phyloP scores from a whole-genome alignment of 805 yeast genomes.

The Sugiyamaella americana region DNA sequence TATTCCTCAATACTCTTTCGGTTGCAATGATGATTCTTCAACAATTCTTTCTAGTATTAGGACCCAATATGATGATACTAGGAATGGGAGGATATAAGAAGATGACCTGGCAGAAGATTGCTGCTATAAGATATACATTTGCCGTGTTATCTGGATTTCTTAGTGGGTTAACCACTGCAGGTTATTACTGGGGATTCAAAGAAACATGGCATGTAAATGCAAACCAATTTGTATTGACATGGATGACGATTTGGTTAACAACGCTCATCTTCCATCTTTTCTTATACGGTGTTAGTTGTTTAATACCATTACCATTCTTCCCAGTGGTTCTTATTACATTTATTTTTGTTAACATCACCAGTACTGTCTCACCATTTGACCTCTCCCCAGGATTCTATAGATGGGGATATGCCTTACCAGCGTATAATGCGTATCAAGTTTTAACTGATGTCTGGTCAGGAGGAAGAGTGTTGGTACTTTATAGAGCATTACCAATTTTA shows the following conservation, averaged over 20 bases:
- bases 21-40: constrained; percentile 13
- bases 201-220: constrained; percentile 13
- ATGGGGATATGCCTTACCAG: constrained; percentile 15
- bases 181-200: constrained; percentile 15
- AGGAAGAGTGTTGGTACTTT: constrained; percentile 6
- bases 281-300: constrained; percentile 2
- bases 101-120: neutral
- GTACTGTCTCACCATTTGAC: constrained; percentile 8
- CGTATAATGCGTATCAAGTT: constrained; percentile 7
- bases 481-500: constrained; percentile 13
- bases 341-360: constrained; percentile 7
- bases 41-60: constrained; percentile 13
- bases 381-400: constrained; percentile 11
- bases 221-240: constrained; percentile 13
- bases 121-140: neutral
- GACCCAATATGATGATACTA: constrained; percentile 1
- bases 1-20: constrained; percentile 9
- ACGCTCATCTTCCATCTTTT: constrained; percentile 1
- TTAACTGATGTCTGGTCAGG: constrained; percentile 15
- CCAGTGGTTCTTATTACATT: constrained; percentile 9
- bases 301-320: constrained; percentile 7
- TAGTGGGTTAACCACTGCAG: constrained; percentile 7
- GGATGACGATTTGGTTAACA: constrained; percentile 13
- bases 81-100: neutral
- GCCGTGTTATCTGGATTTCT: constrained; percentile 3